A percentile compares a stretch with the other conserved stretches of the same genome.
Evolutionary conservation across 805 yeast species (phyloP).

Genomic region (Spathaspora girioi): DNA sequence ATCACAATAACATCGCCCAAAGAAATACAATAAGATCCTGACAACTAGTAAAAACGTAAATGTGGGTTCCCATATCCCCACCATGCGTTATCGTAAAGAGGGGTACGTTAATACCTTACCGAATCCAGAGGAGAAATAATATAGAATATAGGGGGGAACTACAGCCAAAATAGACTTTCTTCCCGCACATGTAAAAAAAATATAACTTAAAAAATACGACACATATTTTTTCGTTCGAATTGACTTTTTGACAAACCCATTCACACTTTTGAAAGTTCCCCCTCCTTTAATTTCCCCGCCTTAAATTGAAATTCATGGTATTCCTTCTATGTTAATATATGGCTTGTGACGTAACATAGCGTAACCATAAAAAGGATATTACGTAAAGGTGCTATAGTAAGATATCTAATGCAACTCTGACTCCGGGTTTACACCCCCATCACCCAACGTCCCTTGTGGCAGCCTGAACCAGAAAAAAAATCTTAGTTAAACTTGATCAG

Average conservation of each 20-base stretch:
- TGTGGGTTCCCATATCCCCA: neutral
- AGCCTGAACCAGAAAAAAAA: too few species aligned
- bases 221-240: neutral
- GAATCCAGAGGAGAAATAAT: neutral
- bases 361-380: too few species aligned
- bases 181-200: neutral
- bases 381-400: too few species aligned
- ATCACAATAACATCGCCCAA: neutral
- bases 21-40: neutral
- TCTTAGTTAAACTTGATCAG: too few species aligned
- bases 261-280: neutral
- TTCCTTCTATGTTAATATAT: neutral
- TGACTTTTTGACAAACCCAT: neutral
- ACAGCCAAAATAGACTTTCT: neutral
- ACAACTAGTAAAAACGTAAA: neutral
- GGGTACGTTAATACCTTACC: neutral
- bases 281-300: neutral
- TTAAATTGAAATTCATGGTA: too few species aligned
- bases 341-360: neutral
- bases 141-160: neutral
- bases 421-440: too few species aligned
- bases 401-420: too few species aligned
- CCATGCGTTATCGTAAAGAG: neutral
- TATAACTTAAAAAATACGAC: neutral
- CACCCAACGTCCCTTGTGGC: too few species aligned